A percentile compares a stretch with the other conserved stretches of the same genome.
Evolutionary conservation across 345 rosid species (phyloP).

Genomic region (Anastatica hierochuntica): DNA sequence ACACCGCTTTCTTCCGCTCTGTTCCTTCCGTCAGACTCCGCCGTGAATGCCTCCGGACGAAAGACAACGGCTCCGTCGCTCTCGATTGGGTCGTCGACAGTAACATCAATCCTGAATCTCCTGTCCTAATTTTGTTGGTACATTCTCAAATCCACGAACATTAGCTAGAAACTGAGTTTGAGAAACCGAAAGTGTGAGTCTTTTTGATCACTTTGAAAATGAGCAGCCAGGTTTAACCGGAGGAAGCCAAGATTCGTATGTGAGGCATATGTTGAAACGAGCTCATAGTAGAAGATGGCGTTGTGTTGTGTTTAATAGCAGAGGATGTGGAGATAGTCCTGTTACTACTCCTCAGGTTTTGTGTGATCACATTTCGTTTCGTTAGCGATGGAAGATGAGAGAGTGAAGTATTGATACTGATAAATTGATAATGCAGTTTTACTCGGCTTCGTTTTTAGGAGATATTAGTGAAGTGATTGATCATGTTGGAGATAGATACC

Average conservation of each 20-base stretch:
- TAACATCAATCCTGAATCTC: slow-evolving; percentile 42
- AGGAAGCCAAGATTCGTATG: slow-evolving; percentile 82
- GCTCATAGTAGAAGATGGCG: slow-evolving; percentile 76
- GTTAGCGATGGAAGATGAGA: too few relatives aligned
- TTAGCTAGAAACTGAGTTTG: background rate
- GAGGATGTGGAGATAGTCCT: slow-evolving; percentile 79
- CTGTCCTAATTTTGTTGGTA: slow-evolving; percentile 74
- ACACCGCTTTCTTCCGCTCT: slow-evolving; percentile 39
- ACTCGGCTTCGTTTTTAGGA: slow-evolving; percentile 92
- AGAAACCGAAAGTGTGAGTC: background rate
- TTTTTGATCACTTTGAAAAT: background rate
- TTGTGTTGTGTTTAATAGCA: slow-evolving; percentile 80
- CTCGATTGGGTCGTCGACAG: slow-evolving; percentile 41
- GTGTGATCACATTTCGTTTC: too few relatives aligned
- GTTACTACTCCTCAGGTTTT: slow-evolving; percentile 78
- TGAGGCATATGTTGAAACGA: slow-evolving; percentile 58
- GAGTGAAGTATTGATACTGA: too few relatives aligned
- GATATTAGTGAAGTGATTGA: slow-evolving; percentile 63
- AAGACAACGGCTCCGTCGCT: slow-evolving; percentile 37
- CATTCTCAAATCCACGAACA: background rate
- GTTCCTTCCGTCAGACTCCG: slow-evolving; percentile 31
- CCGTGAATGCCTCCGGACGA: slow-evolving; percentile 41
- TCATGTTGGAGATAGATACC: slow-evolving; percentile 49
- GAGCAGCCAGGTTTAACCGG: slow-evolving; percentile 85
- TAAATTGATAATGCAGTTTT: slow-evolving; percentile 55